phyloP scores from a whole-genome alignment of 2,329 filamentous ascomycete species.

The Pyricularia pennisetigena region DNA sequence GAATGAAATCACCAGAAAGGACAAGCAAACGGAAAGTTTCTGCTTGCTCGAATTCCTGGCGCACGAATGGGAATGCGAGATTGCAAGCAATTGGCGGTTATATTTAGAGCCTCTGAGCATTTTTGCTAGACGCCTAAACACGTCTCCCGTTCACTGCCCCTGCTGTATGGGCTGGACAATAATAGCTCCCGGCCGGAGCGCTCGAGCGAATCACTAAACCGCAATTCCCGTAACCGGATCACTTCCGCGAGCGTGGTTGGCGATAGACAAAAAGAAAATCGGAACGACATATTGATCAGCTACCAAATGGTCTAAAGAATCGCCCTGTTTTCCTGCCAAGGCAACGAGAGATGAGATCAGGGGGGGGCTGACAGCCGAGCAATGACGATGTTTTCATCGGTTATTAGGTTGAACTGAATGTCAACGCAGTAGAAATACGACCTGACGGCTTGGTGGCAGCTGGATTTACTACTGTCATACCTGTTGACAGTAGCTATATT shows the following conservation, averaged over 20 bases:
- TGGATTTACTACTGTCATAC: too few species aligned
- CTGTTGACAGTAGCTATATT: too few species aligned
- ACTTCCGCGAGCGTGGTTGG: neutral
- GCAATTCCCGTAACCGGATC: neutral
- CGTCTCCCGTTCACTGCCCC: neutral
- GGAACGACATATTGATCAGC: neutral
- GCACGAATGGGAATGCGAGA: neutral
- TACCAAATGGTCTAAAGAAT: neutral
- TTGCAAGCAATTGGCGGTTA: neutral
- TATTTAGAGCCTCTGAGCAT: neutral
- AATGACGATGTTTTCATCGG: neutral
- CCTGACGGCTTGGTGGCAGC: too few species aligned
- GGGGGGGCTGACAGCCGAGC: neutral
- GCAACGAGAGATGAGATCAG: neutral
- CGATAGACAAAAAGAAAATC: neutral
- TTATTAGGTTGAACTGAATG: neutral
- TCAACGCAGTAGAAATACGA: too few species aligned
- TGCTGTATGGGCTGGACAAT: neutral
- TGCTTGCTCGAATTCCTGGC: neutral
- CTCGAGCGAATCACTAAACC: neutral
- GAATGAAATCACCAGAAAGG: neutral
- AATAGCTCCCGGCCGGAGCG: neutral
- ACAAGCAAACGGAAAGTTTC: neutral
- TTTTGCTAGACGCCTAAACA: neutral
- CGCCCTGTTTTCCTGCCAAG: neutral